Base-by-base conservation (phyloP, 768 basidiomycete genomes). In the Lenzites betulinus region DNA sequence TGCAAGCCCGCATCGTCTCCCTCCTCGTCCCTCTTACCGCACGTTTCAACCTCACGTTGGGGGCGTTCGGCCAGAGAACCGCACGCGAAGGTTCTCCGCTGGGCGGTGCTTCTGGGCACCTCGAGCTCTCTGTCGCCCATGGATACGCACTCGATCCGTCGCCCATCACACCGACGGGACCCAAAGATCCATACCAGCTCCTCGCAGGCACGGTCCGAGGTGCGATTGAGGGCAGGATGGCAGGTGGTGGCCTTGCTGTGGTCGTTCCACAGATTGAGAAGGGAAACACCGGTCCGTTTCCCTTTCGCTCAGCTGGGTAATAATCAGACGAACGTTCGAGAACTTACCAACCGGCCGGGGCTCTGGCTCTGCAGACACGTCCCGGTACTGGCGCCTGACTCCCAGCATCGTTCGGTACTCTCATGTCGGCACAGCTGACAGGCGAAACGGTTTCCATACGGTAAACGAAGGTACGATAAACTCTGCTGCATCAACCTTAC, bases 351-450 rank as follows among this genome's bases (percentile, higher is more conserved):
- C 3, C 8, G 36, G 36, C 20, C n/a, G 7, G n/a, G n/a, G n/a
- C 41, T 23, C 18, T n/a, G 16, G 20, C n/a, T 1, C 12, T 33
- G 23, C 66, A 77, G 81, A 82, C 57, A 81, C 80, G 16, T 62
- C 65, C 25, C 74, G 65, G 59, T 82, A 82, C 66, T 81, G 81
- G 80, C 74, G 75, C 53, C 64, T 78, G 36, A 73, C 73, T 3
- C 60, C 59, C 51, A 86, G 89, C 66, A 90, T 92, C 65, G 90
- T 89, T 78, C 84, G 90, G 20, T 92, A 90, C 68, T 69, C 71
- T 15, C 69, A 73, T 46, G 48, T 65, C 25, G 50, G 51, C 25
- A 54, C 63, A 18, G 61, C 41, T 1, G 70, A 63, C 20, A 22
- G 47, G 9, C 67, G 64, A 51, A 72, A 28, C 59, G 75, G 66